Evolutionary conservation across 768 basidiomycete species (phyloP), one percentile per base, ranked within the genome.

Genomic region (Serendipita sp.): DNA sequence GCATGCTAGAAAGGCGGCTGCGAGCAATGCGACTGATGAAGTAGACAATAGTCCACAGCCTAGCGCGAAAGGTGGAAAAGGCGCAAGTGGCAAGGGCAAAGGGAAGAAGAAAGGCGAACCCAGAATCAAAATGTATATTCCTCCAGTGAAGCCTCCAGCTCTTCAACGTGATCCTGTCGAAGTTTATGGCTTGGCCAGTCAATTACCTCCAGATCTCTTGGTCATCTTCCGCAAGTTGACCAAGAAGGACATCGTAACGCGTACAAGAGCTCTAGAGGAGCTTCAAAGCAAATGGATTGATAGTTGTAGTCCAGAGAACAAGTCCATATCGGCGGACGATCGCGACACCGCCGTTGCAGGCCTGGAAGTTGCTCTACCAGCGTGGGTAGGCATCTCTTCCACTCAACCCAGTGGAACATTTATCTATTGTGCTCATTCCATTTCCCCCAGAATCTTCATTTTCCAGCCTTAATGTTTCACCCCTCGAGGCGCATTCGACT

Each of bases 191-290:
- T 78, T 95, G 3, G 86, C 83, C 2, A 83, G 83, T 69, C 75
- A 76, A 11, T 74, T 96, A 3, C 89, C 90, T 0, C 81, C 92
- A 1, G 91, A 92, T 32, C 77, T 98, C 23, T 78, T 93, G 4
- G 83, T 97, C 54, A 81, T 92, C 2, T 78, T 97, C 63, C 77
- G 91, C 58, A 81, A 82, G 67, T 77, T 98, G 63, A 84, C 82
- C 32, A 98, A 98, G 81, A 95, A 95, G 76, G 91, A 94, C 65
- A 80, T 81, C 32, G 80, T 91, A 34, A 97, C 95, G 1, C 88
- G 89, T 73, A 75, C 80, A 23, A 84, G 85, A 70, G 94, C 91
- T 0, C 75, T 97, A 67, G 93, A 96, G 71, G 94, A 95, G 66
- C 74, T 98, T 34, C 80, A 83, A 68, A 71, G 75, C 5, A 79